Conservation (phyloP, 2,329 filamentous ascomycete genomes). For the Colletotrichum simmondsii region DNA sequence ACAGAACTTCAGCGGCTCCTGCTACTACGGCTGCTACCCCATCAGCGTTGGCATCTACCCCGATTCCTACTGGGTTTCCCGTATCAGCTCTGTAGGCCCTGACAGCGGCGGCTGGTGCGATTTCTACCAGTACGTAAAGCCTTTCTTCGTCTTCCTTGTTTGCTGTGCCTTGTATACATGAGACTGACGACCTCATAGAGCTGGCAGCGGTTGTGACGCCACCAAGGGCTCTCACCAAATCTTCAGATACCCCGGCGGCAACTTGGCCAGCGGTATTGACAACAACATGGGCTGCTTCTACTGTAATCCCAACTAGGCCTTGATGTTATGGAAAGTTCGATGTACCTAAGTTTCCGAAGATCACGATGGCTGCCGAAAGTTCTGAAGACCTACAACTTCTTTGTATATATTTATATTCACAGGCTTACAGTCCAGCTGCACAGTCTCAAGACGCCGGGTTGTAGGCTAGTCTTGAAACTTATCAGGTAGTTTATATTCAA, state of each 20-base stretch:
- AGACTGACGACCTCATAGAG: neutral
- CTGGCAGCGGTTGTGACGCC: neutral
- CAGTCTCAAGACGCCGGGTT: no score
- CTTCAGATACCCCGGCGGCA: neutral
- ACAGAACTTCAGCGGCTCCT: neutral
- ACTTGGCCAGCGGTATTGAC: neutral
- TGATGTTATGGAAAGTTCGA: neutral
- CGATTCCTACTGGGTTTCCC: slow-evolving; percentile 2
- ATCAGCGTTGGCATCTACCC: slow-evolving; percentile 5
- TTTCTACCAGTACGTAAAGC: neutral
- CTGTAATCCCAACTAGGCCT: neutral
- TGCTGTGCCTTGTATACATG: neutral
- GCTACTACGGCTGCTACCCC: slow-evolving; percentile 9
- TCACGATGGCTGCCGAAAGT: no score
- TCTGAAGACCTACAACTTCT: no score
- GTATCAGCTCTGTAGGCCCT: neutral
- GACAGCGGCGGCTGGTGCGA: neutral
- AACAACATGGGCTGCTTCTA: slow-evolving; percentile 18
- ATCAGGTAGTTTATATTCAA: no score
- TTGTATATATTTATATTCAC: no score
- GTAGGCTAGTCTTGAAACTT: no score
- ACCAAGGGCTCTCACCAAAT: neutral
- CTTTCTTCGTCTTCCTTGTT: neutral
- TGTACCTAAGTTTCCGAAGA: no score
- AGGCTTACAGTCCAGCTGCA: no score